These are phyloP conservation scores for Platismatia glauca DNA, from an alignment of 495 filamentous ascomycete genomes.

Conservation along the genomic window DNA sequence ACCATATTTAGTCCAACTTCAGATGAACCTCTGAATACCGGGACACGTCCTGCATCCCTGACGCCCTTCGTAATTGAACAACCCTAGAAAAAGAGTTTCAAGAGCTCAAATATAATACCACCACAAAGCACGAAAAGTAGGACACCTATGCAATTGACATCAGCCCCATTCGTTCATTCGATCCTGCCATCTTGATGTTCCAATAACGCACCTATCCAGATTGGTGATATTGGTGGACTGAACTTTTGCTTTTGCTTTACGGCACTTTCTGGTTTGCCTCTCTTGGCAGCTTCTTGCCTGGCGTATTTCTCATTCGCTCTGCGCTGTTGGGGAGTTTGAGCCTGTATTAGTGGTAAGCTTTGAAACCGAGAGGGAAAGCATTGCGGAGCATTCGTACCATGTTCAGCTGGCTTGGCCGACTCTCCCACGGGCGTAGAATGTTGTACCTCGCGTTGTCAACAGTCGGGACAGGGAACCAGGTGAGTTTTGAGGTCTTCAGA, in stretches of 20 bases:
- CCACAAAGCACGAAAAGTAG: slow-evolving; percentile 54
- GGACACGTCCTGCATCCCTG: not conserved
- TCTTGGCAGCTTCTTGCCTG: slow-evolving; percentile 66
- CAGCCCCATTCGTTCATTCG: not conserved
- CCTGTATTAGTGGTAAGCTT: slow-evolving; percentile 39
- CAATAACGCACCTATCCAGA: slow-evolving; percentile 69
- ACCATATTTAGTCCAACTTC: not conserved
- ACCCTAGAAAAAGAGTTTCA: slow-evolving; percentile 60
- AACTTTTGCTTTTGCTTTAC: slow-evolving; percentile 57
- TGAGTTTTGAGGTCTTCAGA: no score
- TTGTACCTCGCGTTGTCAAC: not conserved
- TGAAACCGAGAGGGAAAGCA: not conserved
- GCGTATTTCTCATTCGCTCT: slow-evolving; percentile 78
- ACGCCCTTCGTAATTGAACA: not conserved
- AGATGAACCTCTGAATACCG: no score
- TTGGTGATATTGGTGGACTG: slow-evolving; percentile 70
- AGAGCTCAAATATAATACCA: slow-evolving; percentile 71
- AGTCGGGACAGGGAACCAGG: not conserved
- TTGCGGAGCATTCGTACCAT: not conserved
- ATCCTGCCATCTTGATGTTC: not conserved
- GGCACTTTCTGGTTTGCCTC: slow-evolving; percentile 66
- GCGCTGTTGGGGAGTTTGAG: slow-evolving; percentile 91
- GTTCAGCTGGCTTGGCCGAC: not conserved
- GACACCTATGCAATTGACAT: slow-evolving; percentile 43
- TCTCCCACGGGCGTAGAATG: not conserved